Evolutionary conservation across 1,139 yeast species (phyloP), one percentile per base, ranked within the genome.

Genomic region (Dujonia santamariae): DNA sequence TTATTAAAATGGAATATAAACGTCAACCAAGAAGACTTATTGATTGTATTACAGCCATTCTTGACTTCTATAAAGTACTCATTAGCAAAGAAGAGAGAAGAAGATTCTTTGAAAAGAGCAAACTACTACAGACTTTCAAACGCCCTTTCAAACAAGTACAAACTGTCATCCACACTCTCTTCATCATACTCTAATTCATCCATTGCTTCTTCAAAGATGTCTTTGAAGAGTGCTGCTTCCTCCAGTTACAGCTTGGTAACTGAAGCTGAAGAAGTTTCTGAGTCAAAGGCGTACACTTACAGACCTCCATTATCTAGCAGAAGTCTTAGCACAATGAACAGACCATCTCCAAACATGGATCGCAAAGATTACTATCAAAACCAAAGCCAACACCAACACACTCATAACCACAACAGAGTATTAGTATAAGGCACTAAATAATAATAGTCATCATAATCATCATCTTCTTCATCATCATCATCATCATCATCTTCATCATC

Each of bases 1-100:
- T 78, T 87, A 45, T 72, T 92, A 40, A 82, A 85, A 48, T 92
- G 97, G 97, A 80, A 86, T 50, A 64, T 90, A 36, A 66, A 74
- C 30, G 78, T 92, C 38, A 64, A 76, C 30, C 80, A 78, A 48
- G 70, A 74, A 32, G 97, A 92, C 50, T 71, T 92, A 42, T 65
- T 78, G 38, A 61, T 68, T 34, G 80, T 80, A 13, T 70, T 90
- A 38, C 78, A 83, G 35, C 90, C 90, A 28, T 86, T 92, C 63
- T 64, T 92, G 40, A 63, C 70, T 19, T 84, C 87, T 32, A 86
- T 90, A 56, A 84, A 82, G 57, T 38, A 41, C 13, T 45, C 55
- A 12, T 45, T 61, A 30, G 42, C 50, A 18, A 52, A 48, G 42
- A 56, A 53, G 46, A 48, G 53, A 40, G 57, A 61, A 32, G 52